Percentiles rank a stretch among this genome's conserved stretches.
Evolutionary conservation across 2,329 filamentous ascomycete genomes (phyloP).

Genomic region (Daldinia eschscholtzii): DNA sequence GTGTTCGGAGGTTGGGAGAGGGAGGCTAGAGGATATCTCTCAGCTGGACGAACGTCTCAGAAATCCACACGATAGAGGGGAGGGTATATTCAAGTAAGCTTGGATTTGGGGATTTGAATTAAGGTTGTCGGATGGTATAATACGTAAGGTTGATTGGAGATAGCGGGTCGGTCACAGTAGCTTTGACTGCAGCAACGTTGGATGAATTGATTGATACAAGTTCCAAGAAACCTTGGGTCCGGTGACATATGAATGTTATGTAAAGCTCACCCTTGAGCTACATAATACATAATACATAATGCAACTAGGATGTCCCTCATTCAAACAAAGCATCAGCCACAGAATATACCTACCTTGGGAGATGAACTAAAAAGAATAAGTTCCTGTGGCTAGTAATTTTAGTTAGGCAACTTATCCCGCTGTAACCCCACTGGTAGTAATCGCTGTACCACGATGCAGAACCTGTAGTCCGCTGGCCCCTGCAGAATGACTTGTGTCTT

Average conservation of each 20-base stretch:
- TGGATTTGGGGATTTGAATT: background rate
- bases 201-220: slow-evolving; percentile 26
- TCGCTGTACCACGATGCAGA: slow-evolving; percentile 9
- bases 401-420: background rate
- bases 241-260: slow-evolving; percentile 39
- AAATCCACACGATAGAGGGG: slow-evolving; percentile 21
- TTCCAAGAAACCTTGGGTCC: slow-evolving; percentile 19
- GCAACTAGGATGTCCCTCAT: background rate
- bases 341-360: slow-evolving; percentile 27
- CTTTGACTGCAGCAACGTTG: slow-evolving; percentile 24
- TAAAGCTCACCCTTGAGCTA: slow-evolving; percentile 6
- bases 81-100: background rate
- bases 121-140: slow-evolving; percentile 2
- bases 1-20: slow-evolving; percentile 49
- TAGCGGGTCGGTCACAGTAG: slow-evolving; percentile 32
- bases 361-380: too few relatives aligned
- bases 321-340: slow-evolving; percentile 11
- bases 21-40: slow-evolving; percentile 23
- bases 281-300: background rate
- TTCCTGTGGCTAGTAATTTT: slow-evolving; percentile 32
- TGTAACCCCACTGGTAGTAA: slow-evolving; percentile 33
- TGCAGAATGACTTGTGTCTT: slow-evolving; percentile 41
- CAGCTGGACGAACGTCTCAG: slow-evolving; percentile 17
- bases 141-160: slow-evolving; percentile 31
- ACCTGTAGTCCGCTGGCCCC: slow-evolving; percentile 38